phyloP scores from a whole-genome alignment of 164 flowering plant genomes.

The Aristolochia contorta region DNA sequence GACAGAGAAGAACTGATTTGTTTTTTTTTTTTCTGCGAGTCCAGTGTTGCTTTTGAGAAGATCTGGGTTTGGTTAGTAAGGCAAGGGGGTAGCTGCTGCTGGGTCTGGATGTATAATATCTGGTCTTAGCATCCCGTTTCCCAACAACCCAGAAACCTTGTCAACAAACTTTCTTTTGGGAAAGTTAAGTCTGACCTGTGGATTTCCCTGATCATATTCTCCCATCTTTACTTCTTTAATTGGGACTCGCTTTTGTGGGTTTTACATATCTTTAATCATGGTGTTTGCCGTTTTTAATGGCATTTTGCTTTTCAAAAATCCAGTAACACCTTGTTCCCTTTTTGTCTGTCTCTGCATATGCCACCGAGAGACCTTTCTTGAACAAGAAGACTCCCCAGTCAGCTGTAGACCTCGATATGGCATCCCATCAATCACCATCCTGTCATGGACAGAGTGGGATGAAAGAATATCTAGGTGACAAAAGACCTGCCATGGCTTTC shows the following conservation, averaged over 20 bases:
- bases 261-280: background rate
- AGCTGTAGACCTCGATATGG: no score
- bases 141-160: constrained; percentile 24
- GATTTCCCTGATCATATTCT: background rate
- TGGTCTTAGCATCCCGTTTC: no score
- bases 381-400: no score
- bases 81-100: no score
- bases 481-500: background rate
- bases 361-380: no score
- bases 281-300: background rate
- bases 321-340: background rate
- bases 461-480: background rate
- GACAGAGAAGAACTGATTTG: no score
- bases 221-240: background rate
- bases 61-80: no score
- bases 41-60: no score
- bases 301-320: background rate
- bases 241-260: background rate
- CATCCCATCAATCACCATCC: background rate
- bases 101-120: no score
- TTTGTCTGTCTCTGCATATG: background rate
- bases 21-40: no score
- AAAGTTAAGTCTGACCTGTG: background rate
- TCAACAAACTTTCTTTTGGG: background rate
- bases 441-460: background rate